Conservation (phyloP, 179 eudicot species). For the Beta corolliflora region DNA sequence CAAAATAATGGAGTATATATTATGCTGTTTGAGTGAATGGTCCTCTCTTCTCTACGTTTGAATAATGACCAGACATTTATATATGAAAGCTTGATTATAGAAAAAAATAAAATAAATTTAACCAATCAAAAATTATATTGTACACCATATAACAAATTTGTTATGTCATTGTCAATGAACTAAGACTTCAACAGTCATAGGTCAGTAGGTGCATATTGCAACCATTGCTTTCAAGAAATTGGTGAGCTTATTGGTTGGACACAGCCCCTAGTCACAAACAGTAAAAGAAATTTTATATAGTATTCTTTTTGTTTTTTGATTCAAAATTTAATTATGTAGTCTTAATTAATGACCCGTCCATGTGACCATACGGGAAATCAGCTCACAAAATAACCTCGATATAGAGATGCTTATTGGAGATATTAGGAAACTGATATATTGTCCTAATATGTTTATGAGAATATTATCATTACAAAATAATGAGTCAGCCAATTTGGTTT, state of each 20-base stretch:
- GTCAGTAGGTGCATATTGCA: slow-evolving; percentile 20
- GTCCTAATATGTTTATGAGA: too few species aligned
- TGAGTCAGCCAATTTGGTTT: too few species aligned
- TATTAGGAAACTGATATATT: too few species aligned
- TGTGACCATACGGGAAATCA: too few species aligned
- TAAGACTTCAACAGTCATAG: slow-evolving; percentile 28
- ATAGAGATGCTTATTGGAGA: too few species aligned
- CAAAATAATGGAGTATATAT: not conserved
- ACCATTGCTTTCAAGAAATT: slow-evolving; percentile 37
- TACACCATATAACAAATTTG: not conserved
- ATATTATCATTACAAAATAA: too few species aligned
- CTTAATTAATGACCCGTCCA: too few species aligned
- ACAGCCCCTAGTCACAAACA: slow-evolving; percentile 30
- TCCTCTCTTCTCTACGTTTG: slow-evolving; percentile 21
- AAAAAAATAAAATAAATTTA: not conserved
- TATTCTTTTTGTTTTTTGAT: too few species aligned
- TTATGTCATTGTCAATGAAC: slow-evolving; percentile 42
- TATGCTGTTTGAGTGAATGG: slow-evolving; percentile 8
- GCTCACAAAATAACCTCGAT: too few species aligned
- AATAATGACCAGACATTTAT: not conserved
- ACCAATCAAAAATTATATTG: slow-evolving; percentile 8
- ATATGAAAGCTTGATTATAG: slow-evolving; percentile 9
- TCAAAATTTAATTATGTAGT: too few species aligned
- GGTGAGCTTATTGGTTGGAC: slow-evolving; percentile 32
- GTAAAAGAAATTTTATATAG: not conserved